Evolutionary conservation across 768 basidiomycete genomes (phyloP).

Genomic region (Tephrocybe sp.): DNA sequence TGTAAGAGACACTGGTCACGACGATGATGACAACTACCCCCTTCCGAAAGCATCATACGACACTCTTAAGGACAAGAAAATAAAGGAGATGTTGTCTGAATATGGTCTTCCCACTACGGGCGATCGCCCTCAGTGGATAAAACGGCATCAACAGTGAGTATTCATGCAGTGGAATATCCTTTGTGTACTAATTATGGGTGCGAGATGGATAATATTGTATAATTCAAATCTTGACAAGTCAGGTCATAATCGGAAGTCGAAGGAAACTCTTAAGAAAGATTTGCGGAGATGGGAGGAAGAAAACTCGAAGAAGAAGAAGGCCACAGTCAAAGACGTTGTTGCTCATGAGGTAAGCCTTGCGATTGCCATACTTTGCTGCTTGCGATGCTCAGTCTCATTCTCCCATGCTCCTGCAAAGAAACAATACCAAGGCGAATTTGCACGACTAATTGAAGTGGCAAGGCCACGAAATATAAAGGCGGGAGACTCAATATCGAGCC

Average conservation of each 20-base stretch:
- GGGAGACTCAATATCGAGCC: too few relatives aligned
- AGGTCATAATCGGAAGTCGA: conserved; percentile 39
- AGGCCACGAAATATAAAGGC: conserved; percentile 23
- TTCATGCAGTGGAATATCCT: neutral
- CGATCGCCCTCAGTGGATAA: conserved; percentile 47
- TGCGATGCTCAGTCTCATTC: neutral
- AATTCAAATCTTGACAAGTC: conserved; percentile 71
- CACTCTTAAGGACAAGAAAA: conserved; percentile 56
- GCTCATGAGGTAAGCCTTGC: conserved; percentile 36
- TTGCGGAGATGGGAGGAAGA: conserved; percentile 60
- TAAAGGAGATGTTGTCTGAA: conserved; percentile 54
- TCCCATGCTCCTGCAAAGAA: conserved; percentile 24
- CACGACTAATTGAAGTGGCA: conserved; percentile 34
- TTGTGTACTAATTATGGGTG: too few relatives aligned
- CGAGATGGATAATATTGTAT: conserved; percentile 64
- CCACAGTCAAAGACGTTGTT: conserved; percentile 34
- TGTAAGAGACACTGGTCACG: conserved; percentile 11
- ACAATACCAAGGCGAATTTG: conserved; percentile 38
- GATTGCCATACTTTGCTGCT: neutral
- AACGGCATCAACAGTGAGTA: conserved; percentile 57
- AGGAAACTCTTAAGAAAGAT: conserved; percentile 46
- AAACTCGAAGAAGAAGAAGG: conserved; percentile 38
- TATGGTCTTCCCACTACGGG: conserved; percentile 51
- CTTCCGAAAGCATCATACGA: conserved; percentile 67
- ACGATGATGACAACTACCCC: conserved; percentile 37